Evolutionary conservation across 768 basidiomycete species (phyloP), one percentile per base, ranked within the genome.

Genomic region (Panaeolus papilionaceus): DNA sequence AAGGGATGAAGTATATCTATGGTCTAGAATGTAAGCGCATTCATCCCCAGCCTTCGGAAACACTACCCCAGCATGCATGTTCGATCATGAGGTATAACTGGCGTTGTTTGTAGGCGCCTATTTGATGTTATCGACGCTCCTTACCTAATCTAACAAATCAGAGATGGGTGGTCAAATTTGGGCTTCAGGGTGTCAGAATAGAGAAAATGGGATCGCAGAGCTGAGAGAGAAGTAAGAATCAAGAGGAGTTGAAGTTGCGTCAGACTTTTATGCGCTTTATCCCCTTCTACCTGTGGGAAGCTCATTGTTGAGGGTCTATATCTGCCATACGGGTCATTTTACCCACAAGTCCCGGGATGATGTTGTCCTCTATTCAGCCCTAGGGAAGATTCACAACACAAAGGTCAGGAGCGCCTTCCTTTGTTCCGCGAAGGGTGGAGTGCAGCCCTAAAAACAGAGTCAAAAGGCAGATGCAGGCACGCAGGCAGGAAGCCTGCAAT

Each of bases 231-330:
- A 33, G 49, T 26, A 28, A 58, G 54, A 14, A 58, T 58, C 11
- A 23, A 7, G 28, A 28, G 6, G 4, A 10, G 20, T 28, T 51
- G 54, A 28, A 28, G 54, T 33, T 7, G 11, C 3, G 26, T 58
- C 28, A 16, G 54, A 28, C 54, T 58, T 58, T 58, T 58, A 58
- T 58, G 33, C 54, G 54, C 37, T 58, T 58, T 58, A 37, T 28
- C 33, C 28, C 26, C 12, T 49, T 49, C n/a, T 49, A 23, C 23
- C 47, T 58, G 54, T 58, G 54, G 54, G 54, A 58, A 58, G 54
- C 28, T 20, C 8, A 20, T 47, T 18, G 20, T 16, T 47, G 45
- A n/a, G 16, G 16, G 45, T 47, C 54, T 33, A 9, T 33, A 44
- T 16, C 39, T 44, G 18, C 42, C 42, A 58, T 33, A 58, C 1